Evolutionary conservation across 768 basidiomycete species (phyloP).

Genomic region (Phaeotremella fagi): DNA sequence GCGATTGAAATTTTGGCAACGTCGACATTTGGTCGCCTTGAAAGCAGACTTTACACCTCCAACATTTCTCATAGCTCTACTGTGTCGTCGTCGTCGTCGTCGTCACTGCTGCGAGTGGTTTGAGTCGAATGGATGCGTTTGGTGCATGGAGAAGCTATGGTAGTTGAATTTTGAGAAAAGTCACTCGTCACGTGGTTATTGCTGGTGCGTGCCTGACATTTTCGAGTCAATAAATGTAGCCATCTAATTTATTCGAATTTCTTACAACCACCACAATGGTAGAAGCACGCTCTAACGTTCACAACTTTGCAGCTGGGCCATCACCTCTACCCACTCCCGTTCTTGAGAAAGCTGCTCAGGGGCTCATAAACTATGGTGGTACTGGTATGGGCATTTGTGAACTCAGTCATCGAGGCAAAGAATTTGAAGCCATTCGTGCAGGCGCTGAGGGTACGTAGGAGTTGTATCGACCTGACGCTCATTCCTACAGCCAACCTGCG

Average conservation of each 20-base stretch:
- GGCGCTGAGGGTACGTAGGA: slow-evolving; percentile 45
- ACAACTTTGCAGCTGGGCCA: slow-evolving; percentile 94
- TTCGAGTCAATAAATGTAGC: not conserved
- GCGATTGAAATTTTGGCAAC: too few species aligned
- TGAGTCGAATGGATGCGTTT: too few species aligned
- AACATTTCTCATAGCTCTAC: too few species aligned
- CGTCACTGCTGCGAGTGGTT: too few species aligned
- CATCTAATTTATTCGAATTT: not conserved
- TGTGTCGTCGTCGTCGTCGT: too few species aligned
- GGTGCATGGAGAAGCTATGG: too few species aligned
- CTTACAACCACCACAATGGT: slow-evolving; percentile 7
- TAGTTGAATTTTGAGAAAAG: too few species aligned
- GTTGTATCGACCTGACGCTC: not conserved
- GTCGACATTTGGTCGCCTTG: too few species aligned
- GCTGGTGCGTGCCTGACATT: too few species aligned
- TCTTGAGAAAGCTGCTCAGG: slow-evolving; percentile 72
- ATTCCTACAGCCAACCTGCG: slow-evolving; percentile 58
- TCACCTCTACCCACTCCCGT: slow-evolving; percentile 85
- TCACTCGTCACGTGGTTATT: too few species aligned
- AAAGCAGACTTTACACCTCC: too few species aligned
- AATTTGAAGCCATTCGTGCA: slow-evolving; percentile 69
- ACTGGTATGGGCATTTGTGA: slow-evolving; percentile 96
- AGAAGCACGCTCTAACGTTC: slow-evolving; percentile 54
- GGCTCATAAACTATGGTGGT: slow-evolving; percentile 80
- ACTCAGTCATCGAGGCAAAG: slow-evolving; percentile 88